phyloP scores from a whole-genome alignment of 352 stramenopile genomes.

The Phytophthora brassicae region DNA sequence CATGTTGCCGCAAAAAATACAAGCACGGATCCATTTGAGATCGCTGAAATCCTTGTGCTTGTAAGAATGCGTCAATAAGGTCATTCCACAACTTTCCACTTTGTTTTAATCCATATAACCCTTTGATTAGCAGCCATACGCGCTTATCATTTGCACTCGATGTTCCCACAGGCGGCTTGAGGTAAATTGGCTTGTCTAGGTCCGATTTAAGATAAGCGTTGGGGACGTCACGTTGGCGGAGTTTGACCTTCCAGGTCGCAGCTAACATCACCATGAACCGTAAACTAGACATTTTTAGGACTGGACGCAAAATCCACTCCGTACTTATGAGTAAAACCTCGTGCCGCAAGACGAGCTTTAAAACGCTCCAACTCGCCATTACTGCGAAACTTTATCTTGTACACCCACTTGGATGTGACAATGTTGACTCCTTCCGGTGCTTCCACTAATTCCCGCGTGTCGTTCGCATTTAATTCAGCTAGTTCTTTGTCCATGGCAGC shows the following conservation, averaged over 20 bases:
- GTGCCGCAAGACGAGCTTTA: conserved; percentile 1
- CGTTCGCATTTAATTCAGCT: neutral
- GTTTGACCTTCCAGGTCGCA: conserved; percentile 3
- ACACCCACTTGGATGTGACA: conserved; percentile 6
- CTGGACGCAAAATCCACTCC: conserved; percentile 8
- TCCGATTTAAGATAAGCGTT: conserved; percentile 14
- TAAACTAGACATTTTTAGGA: conserved; percentile 15
- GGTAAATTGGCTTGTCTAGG: conserved; percentile 15
- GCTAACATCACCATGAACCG: conserved; percentile 10
- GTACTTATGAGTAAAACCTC: conserved; percentile 6
- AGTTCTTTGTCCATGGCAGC: neutral
- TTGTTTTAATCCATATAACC: conserved; percentile 1
- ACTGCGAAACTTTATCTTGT: conserved; percentile 9
- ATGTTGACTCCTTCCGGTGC: conserved; percentile 3
- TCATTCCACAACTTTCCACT: conserved; percentile 13
- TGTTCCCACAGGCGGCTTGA: conserved; percentile 6
- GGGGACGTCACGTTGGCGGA: conserved; percentile 15
- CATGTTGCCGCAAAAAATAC: neutral
- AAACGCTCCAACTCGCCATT: conserved; percentile 5
- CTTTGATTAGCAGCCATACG: neutral
- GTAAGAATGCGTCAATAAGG: conserved; percentile 9
- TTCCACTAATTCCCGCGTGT: neutral
- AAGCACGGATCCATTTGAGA: conserved; percentile 5
- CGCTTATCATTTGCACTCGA: neutral
- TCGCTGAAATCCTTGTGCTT: conserved; percentile 2